These are phyloP conservation scores for Begonia loranthoides DNA, from an alignment of 306 rosid species.

Conservation along the genomic window DNA sequence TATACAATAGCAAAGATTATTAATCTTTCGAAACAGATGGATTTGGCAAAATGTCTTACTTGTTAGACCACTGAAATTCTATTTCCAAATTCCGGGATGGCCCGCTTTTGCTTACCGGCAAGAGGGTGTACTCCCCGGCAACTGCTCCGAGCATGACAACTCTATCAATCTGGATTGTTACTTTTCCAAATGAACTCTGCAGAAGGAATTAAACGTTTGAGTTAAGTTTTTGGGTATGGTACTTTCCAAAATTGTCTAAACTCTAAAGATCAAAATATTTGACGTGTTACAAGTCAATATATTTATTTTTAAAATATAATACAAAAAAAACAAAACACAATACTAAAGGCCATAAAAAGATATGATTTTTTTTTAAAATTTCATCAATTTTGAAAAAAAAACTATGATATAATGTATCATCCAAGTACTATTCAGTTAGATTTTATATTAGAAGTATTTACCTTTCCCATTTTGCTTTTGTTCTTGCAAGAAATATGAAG, in stretches of 20 bases:
- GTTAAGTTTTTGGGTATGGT: no score
- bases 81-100: constrained; percentile 85
- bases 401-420: no score
- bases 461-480: constrained; percentile 99
- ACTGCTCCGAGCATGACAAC: constrained; percentile 98
- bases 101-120: constrained; percentile 93
- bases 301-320: no score
- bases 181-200: constrained; percentile 96
- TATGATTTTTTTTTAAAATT: no score
- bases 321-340: no score
- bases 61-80: constrained; percentile 98
- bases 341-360: no score
- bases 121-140: constrained; percentile 82
- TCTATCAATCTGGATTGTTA: constrained; percentile 90
- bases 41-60: constrained; percentile 20
- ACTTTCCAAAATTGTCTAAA: no score
- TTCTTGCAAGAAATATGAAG: constrained; percentile 98
- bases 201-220: constrained; percentile 4
- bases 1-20: constrained; percentile 30
- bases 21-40: constrained; percentile 34
- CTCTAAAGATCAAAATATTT: no score
- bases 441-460: constrained; percentile 8
- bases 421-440: no score
- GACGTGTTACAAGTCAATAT: no score
- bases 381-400: no score